phyloP scores from a whole-genome alignment of 1,284 basidiomycete species.

The Apiotrichum veenhuisii region DNA sequence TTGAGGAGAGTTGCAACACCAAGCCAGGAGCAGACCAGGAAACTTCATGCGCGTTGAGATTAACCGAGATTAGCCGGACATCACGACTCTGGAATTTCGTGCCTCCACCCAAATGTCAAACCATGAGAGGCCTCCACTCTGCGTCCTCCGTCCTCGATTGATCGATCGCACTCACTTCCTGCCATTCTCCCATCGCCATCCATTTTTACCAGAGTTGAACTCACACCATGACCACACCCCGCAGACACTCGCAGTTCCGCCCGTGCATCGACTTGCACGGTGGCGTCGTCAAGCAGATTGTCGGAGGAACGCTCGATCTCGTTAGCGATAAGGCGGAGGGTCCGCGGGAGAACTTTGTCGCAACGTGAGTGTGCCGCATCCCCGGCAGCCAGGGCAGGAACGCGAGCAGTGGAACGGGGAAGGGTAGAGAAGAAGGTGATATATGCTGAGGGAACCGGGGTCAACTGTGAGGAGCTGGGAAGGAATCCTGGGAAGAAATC shows the following conservation, averaged over 20 bases:
- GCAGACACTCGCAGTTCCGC: conserved; percentile 60
- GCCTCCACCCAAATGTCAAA: too few relatives aligned
- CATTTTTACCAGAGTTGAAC: too few relatives aligned
- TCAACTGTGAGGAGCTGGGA: too few relatives aligned
- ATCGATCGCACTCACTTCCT: too few relatives aligned
- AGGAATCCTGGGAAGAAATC: too few relatives aligned
- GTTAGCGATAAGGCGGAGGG: conserved; percentile 55
- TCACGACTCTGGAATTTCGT: too few relatives aligned
- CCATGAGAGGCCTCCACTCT: too few relatives aligned
- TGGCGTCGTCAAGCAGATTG: conserved; percentile 96
- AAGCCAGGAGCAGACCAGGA: neutral
- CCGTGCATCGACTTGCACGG: conserved; percentile 97
- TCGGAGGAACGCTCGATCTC: conserved; percentile 76
- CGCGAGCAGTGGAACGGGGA: neutral
- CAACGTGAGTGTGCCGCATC: conserved; percentile 73
- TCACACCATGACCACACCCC: neutral
- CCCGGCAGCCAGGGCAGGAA: too few relatives aligned
- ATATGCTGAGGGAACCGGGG: too few relatives aligned
- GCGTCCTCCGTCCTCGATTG: neutral
- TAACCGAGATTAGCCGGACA: neutral
- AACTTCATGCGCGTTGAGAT: too few relatives aligned
- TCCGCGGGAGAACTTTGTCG: conserved; percentile 88
- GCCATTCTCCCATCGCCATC: too few relatives aligned
- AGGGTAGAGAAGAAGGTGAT: too few relatives aligned
- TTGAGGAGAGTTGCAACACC: neutral